A percentile compares a stretch with the other conserved stretches of the same genome.
Conservation (phyloP, 2,329 filamentous ascomycete genomes). For the Cladosporium sp. region DNA sequence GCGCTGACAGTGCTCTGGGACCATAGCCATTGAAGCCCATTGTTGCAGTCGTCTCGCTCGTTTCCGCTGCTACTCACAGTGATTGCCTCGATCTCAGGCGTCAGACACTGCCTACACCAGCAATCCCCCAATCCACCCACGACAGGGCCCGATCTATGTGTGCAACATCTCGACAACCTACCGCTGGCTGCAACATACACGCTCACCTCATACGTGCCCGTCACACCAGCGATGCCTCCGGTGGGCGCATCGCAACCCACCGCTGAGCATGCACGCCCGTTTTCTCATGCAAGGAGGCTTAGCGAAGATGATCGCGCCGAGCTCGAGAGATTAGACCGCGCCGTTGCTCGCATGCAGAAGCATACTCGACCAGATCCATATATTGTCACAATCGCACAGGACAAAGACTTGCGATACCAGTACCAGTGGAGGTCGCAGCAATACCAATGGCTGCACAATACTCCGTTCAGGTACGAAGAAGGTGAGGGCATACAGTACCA, state of each 20-base stretch:
- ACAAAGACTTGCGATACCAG: slow-evolving; percentile 34
- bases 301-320: slow-evolving; percentile 30
- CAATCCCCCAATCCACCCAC: not conserved
- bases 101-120: not conserved
- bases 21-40: slow-evolving; percentile 4
- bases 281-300: not conserved
- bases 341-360: slow-evolving; percentile 41
- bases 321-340: slow-evolving; percentile 36
- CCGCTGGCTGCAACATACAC: not conserved
- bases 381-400: slow-evolving; percentile 45
- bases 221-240: slow-evolving; percentile 1
- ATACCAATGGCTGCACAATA: slow-evolving; percentile 41
- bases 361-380: slow-evolving; percentile 42
- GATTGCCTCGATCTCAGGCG: not conserved
- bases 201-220: not conserved
- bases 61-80: not conserved
- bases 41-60: not conserved
- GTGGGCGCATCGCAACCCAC: slow-evolving; percentile 6
- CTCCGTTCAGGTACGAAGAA: slow-evolving; percentile 53
- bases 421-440: slow-evolving; percentile 38
- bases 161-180: not conserved
- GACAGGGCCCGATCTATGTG: not conserved
- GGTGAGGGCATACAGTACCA: slow-evolving; percentile 57
- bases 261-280: not conserved
- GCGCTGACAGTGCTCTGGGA: not conserved